Evolutionary conservation across 345 rosid genomes (phyloP), one percentile per base, ranked within the genome.

Genomic region (Isatis tinctoria): DNA sequence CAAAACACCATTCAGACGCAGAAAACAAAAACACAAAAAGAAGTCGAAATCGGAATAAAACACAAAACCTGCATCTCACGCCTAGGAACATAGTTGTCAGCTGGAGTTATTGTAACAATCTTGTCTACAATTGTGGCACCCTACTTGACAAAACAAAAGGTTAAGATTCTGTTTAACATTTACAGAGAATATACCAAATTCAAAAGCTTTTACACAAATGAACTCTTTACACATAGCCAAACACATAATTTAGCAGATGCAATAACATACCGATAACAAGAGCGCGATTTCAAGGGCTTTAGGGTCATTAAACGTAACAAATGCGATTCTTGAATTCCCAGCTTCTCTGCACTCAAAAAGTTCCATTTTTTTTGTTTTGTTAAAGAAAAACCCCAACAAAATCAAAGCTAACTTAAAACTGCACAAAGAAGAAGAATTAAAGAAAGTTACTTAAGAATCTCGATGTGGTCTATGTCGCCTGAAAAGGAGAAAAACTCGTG

Each of bases 401-500:
- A 56, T 5, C 35, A 22, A 58, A 33, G 41, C 26, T 7, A 54
- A 57, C 3, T 18, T 60, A 3, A 64, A 47, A 70, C 32, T 22
- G 8, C 8, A 1, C 4, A 26, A 18, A 35, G 27, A 14, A 26
- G 51, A 14, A 49, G 0, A 1, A 20, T 8, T 44, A 52, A 10
- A 58, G 5, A 17, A 32, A 12, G 78, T 37, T 70, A 95, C 99
- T 87, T 73, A 8, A 12, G 81, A 72, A 92, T 83, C 78, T 85
- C 77, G 68, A 92, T 79, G 74, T 76, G 89, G 24, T 95, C 92
- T 61, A 95, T 87, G 70, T 86, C 96, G 24, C 99, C 99, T 35
- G 99, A 87, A 77, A 90, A 92, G 41, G 99, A 95, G 88, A 95
- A 95, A 80, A 95, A 95, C 88, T 95, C 99, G 69, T 87, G 91